These are phyloP conservation scores for Eucalyptus sp. DNA, from an alignment of 345 rosid genomes.

Conservation along the genomic window DNA sequence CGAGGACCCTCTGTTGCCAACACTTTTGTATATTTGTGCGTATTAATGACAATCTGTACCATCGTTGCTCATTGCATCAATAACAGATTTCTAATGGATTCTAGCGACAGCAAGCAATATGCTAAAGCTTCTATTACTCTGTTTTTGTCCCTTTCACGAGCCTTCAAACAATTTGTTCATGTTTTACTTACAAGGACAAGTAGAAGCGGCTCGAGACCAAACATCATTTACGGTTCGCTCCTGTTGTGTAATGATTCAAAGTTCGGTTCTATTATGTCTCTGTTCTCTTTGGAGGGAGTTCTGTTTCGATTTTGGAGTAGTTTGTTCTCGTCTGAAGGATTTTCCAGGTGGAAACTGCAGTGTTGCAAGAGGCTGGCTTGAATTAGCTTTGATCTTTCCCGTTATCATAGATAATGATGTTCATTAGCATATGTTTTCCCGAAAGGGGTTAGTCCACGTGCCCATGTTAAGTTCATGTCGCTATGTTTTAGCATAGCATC, in stretches of 20 bases:
- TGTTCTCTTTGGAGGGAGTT: background rate
- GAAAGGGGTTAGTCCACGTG: background rate
- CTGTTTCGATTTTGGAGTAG: background rate
- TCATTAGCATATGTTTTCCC: background rate
- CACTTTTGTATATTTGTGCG: background rate
- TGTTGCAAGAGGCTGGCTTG: background rate
- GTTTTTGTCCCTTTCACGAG: background rate
- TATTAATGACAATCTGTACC: background rate
- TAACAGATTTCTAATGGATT: background rate
- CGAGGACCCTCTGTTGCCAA: background rate
- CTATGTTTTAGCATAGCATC: background rate
- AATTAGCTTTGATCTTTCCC: background rate
- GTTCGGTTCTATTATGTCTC: background rate
- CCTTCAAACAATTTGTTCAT: background rate
- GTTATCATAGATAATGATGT: background rate
- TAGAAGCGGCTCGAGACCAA: background rate
- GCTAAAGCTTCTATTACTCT: background rate
- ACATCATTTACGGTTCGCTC: background rate
- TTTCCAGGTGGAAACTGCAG: background rate
- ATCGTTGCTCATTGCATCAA: background rate
- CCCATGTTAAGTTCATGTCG: background rate
- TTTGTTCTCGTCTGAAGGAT: background rate
- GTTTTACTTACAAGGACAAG: background rate
- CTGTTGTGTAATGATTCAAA: background rate
- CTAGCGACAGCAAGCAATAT: background rate